Conservation (phyloP, 495 filamentous ascomycete genomes). For the Entonaema liquescens region DNA sequence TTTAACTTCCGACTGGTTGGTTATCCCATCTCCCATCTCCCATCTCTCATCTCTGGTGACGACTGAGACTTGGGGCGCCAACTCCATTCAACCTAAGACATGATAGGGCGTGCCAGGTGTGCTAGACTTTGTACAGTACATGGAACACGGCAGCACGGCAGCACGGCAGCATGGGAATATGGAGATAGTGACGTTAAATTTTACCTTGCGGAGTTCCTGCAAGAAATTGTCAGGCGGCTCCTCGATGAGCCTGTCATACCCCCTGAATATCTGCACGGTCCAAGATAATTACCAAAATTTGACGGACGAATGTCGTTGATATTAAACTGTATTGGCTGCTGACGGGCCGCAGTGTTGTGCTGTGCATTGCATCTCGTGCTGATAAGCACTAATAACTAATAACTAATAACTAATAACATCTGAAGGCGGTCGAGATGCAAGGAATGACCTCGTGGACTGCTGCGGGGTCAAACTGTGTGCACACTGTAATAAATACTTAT, state of each 20-base stretch:
- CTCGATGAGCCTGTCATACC: constrained; percentile 21
- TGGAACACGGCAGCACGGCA: too few species aligned
- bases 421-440: constrained; percentile 25
- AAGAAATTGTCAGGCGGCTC: constrained; percentile 30
- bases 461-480: constrained; percentile 25
- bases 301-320: constrained; percentile 11
- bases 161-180: background rate
- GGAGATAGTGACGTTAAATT: constrained; percentile 3
- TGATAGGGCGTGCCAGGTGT: background rate
- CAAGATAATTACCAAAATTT: constrained; percentile 9
- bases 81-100: background rate
- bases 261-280: constrained; percentile 21
- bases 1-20: too few species aligned
- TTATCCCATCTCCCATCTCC: background rate
- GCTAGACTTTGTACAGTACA: background rate
- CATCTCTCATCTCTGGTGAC: background rate
- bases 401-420: too few species aligned
- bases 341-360: constrained; percentile 14
- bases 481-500: background rate
- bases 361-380: constrained; percentile 34
- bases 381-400: constrained; percentile 38
- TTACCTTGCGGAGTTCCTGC: constrained; percentile 40
- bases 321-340: constrained; percentile 22
- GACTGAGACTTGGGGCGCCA: constrained; percentile 1
- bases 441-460: constrained; percentile 28